phyloP scores from a whole-genome alignment of 139 green algal species.

The Coelastrella sp. region DNA sequence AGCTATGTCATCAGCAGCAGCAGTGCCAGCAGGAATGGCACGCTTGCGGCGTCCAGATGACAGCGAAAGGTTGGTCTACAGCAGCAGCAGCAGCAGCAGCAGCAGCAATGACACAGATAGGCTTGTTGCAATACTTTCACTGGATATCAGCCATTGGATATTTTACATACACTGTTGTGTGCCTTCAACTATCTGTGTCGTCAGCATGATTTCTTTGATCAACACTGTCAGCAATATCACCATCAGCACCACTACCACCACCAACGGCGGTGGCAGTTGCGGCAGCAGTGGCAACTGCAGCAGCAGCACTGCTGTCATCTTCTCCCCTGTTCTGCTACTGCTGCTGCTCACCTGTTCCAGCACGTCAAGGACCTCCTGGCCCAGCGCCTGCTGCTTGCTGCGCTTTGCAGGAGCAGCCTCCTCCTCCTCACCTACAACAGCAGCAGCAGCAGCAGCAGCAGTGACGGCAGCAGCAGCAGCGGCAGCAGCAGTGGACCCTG shows the following conservation, averaged over 20 bases:
- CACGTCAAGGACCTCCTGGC: background rate
- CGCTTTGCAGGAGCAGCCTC: slow-evolving; percentile 21
- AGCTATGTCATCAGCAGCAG: slow-evolving; percentile 75
- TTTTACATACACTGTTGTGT: background rate
- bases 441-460: background rate
- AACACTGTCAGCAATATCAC: too few relatives aligned
- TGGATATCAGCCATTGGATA: background rate
- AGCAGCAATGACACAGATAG: background rate
- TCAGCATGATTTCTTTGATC: too few relatives aligned
- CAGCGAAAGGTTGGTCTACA: slow-evolving; percentile 56
- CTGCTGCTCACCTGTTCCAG: slow-evolving; percentile 13
- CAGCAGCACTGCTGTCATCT: background rate
- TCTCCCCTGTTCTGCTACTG: background rate
- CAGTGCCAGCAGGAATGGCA: slow-evolving; percentile 67
- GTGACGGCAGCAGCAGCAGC: background rate
- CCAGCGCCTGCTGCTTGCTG: slow-evolving; percentile 33
- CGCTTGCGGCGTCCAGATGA: slow-evolving; percentile 90
- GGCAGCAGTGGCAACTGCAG: background rate
- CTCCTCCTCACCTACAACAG: background rate
- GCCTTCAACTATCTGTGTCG: too few relatives aligned
- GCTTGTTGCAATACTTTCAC: too few relatives aligned
- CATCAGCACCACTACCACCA: too few relatives aligned
- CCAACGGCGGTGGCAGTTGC: too few relatives aligned
- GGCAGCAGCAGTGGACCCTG: background rate
- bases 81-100: background rate